These are phyloP conservation scores for Kalmusia sp. DNA, from an alignment of 2,329 filamentous ascomycete genomes.

Conservation along the genomic window DNA sequence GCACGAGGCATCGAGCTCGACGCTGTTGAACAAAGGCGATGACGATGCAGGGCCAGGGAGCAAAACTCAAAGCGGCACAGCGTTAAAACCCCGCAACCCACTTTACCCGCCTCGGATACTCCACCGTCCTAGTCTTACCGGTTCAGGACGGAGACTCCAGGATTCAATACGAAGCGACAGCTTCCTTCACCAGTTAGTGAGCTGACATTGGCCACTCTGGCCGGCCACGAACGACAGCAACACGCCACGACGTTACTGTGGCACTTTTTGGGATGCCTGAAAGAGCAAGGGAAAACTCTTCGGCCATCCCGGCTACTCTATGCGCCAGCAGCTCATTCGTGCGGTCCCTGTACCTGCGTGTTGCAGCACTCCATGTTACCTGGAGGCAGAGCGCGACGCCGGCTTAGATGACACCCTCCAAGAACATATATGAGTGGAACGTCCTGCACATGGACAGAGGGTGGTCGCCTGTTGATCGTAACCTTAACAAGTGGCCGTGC, in stretches of 20 bases:
- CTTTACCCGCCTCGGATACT: slow-evolving; percentile 29
- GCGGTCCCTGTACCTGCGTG: slow-evolving; percentile 1
- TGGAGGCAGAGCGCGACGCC: not conserved
- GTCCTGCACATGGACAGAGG: not conserved
- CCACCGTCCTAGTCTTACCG: slow-evolving; percentile 15
- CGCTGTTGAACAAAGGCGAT: not conserved
- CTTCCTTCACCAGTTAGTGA: not conserved
- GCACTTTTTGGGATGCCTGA: not conserved
- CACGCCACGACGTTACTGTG: not conserved
- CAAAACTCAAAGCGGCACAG: slow-evolving; percentile 4
- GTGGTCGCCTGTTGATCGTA: not conserved
- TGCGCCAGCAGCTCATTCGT: not conserved
- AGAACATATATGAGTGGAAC: not conserved
- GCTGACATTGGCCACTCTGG: not conserved
- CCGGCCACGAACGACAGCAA: not conserved
- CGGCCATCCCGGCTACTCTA: not conserved
- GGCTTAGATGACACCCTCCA: slow-evolving; percentile 2
- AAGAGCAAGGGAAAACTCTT: not conserved
- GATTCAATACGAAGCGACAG: slow-evolving; percentile 2
- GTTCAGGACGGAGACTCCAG: not conserved
- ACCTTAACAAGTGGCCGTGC: not conserved
- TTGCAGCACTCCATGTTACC: not conserved
- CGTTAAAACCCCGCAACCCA: slow-evolving; percentile 22
- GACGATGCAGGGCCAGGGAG: slow-evolving; percentile 2
- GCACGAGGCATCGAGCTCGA: too few species aligned